Conservation (phyloP, 202 grass and related monocot genomes). For the Panicum virgatum region DNA sequence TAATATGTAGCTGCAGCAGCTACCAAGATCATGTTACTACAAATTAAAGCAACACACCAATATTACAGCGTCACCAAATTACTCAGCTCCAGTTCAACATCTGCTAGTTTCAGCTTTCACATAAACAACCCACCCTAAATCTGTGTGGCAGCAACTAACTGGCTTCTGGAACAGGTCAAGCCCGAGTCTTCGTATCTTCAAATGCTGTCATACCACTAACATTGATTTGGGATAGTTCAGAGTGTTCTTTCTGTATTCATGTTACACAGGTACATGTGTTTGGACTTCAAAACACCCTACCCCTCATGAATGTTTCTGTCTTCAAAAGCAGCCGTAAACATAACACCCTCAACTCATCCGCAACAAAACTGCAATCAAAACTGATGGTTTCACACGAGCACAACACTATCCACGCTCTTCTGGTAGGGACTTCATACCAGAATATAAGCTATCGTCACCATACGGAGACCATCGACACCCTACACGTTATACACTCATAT, state of each 20-base stretch:
- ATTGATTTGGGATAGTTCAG: neutral
- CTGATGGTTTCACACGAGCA: neutral
- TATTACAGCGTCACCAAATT: neutral
- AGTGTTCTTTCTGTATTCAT: neutral
- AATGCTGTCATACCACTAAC: neutral
- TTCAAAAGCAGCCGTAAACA: neutral
- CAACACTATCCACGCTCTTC: neutral
- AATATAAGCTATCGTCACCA: neutral
- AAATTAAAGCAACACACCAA: neutral
- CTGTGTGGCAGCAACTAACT: neutral
- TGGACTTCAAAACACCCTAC: neutral
- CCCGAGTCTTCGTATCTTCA: neutral
- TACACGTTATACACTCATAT: neutral
- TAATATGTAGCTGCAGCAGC: neutral
- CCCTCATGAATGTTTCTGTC: neutral
- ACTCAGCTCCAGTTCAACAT: neutral
- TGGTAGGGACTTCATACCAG: too few species aligned
- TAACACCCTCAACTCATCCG: neutral
- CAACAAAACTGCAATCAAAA: neutral
- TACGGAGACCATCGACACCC: neutral
- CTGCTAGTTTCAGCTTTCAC: neutral
- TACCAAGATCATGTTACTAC: neutral
- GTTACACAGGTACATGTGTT: neutral
- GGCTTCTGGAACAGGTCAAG: neutral
- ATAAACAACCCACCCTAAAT: neutral